Conservation (phyloP, 768 basidiomycete genomes). For the Calocera viscosa region DNA sequence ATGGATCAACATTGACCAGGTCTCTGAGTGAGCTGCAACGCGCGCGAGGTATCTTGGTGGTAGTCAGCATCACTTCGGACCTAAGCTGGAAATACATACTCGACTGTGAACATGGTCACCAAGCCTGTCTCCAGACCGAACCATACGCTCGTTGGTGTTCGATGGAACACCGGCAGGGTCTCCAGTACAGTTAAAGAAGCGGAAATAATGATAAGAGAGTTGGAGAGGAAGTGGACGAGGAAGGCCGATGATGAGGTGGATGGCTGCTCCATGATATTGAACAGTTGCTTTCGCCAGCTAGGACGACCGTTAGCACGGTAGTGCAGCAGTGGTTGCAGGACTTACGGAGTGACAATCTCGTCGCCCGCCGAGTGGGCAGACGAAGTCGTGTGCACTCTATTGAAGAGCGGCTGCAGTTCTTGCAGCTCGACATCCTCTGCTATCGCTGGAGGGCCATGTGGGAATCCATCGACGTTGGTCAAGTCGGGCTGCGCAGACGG, state of each 20-base stretch:
- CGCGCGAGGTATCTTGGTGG: slow-evolving; percentile 46
- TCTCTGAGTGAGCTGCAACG: not conserved
- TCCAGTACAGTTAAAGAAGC: slow-evolving; percentile 67
- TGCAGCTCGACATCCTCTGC: not conserved
- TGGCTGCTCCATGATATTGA: slow-evolving; percentile 66
- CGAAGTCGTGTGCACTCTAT: not conserved
- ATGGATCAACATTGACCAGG: not conserved
- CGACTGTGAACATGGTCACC: slow-evolving; percentile 75
- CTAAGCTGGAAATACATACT: slow-evolving; percentile 58
- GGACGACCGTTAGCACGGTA: not conserved
- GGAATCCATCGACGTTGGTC: not conserved
- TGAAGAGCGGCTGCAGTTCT: not conserved
- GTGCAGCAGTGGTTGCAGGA: not conserved
- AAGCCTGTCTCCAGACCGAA: slow-evolving; percentile 79
- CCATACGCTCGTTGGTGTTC: slow-evolving; percentile 56
- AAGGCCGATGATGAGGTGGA: slow-evolving; percentile 66
- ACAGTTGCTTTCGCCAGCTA: slow-evolving; percentile 51
- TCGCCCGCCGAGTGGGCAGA: not conserved
- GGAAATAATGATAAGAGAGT: slow-evolving; percentile 57
- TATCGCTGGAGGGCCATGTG: not conserved
- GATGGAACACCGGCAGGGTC: slow-evolving; percentile 65
- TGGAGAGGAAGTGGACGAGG: slow-evolving; percentile 56
- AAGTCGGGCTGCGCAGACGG: not conserved
- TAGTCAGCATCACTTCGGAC: slow-evolving; percentile 65
- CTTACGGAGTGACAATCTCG: not conserved